Evolutionary conservation across 306 rosid species (phyloP), one percentile per base, ranked within the genome.

Genomic region (Malus orientalis): DNA sequence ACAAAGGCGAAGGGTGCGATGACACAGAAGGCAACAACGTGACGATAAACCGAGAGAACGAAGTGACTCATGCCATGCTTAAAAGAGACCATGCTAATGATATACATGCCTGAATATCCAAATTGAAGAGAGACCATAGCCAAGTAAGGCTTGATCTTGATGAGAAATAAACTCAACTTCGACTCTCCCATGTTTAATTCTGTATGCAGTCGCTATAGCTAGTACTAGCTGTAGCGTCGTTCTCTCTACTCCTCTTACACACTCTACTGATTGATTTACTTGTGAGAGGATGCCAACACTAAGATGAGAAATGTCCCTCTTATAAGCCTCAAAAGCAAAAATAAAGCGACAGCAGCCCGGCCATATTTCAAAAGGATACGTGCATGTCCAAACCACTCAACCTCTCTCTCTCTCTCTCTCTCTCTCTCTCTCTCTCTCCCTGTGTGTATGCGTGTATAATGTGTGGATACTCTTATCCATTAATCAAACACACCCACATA

Each of bases 41-140:
- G 99, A 73, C 99, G 98, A 30, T 96, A 96, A 0, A 89, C 96
- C 0, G 99, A 90, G 55, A 96, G 91, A 8, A 96, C 83, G 81
- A 87, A 96, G 81, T 96, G 93, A 64, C 91, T 96, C 94, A 96
- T 89, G 42, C 99, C 99, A 74, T 93, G 92, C 57, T 93, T 96
- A 73, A 96, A 84, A 19, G 97, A 91, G 60, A 96, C 89, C 97
- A 96, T 85, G 32, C 97, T 91, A 36, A 96, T 79, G 19, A 96
- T 85, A 22, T 96, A 92, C 99, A 96, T 91, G 29, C 99, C 99
- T 0, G 99, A 80, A 61, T 93, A 96, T 0, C 99, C 99, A 74
- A 96, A 93, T 30, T 96, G 98, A 80, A 96, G 88, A 61, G 93
- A 88, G 57, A 96, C 61, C 76, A 96, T 93, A 23, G 96, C 98